A percentile compares a stretch with the other conserved stretches of the same genome.
phyloP scores from a whole-genome alignment of 2,329 filamentous ascomycete species.

The Pseudocercospora musae region DNA sequence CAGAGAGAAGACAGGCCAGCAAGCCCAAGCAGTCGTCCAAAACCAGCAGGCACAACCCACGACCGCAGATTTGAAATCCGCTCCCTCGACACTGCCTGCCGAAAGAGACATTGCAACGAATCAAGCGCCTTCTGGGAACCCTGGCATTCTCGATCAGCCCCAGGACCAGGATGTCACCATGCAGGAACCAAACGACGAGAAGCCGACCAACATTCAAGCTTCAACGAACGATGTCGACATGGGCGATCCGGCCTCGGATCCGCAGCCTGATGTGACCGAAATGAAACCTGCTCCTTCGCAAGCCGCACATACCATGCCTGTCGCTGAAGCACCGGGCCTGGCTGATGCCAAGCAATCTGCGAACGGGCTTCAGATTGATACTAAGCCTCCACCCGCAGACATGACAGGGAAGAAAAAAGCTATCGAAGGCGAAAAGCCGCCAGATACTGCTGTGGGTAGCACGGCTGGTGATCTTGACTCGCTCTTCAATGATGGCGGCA shows the following conservation, averaged over 20 bases:
- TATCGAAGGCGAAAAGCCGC: conserved; percentile 23
- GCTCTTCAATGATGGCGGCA: conserved; percentile 33
- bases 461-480: conserved; percentile 35
- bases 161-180: conserved; percentile 8
- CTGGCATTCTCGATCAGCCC: neutral
- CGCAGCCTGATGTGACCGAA: conserved; percentile 5
- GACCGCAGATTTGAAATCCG: conserved; percentile 6
- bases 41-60: conserved; percentile 1
- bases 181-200: conserved; percentile 3
- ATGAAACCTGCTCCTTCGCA: conserved; percentile 4
- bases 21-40: neutral
- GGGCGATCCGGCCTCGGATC: neutral
- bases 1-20: conserved; percentile 20
- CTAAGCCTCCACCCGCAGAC: conserved; percentile 8
- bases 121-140: conserved; percentile 1
- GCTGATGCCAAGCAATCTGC: conserved; percentile 4
- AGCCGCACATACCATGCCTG: neutral
- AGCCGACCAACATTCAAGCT: neutral
- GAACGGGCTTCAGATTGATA: conserved; percentile 16
- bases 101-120: conserved; percentile 6
- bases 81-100: neutral
- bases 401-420: conserved; percentile 12
- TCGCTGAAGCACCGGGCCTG: neutral
- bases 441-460: conserved; percentile 27
- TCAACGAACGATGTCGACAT: conserved; percentile 5